Conservation (phyloP, 768 basidiomycete species). For the Xerocomellus amylosporus region DNA sequence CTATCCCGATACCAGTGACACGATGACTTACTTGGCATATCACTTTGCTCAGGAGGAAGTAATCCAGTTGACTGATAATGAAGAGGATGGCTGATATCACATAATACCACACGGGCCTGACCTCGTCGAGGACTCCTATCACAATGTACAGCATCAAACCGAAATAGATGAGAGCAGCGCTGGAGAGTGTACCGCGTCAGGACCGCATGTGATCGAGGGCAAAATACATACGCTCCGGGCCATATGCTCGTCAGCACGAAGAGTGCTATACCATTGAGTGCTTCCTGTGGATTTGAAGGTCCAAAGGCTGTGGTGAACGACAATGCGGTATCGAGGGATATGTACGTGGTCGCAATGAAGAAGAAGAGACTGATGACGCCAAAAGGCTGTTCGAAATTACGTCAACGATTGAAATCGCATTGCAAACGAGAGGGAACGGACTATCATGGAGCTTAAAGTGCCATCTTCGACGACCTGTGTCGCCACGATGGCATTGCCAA, state of each 20-base stretch:
- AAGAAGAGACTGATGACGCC: conserved; percentile 52
- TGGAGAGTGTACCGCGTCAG: conserved; percentile 23
- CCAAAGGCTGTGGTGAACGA: conserved; percentile 61
- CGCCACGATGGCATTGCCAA: conserved; percentile 73
- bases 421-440: conserved; percentile 34
- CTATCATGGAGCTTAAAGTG: conserved; percentile 64
- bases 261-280: conserved; percentile 65
- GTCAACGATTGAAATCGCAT: background rate
- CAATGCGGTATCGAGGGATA: conserved; percentile 79
- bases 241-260: conserved; percentile 81
- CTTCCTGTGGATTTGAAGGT: conserved; percentile 51
- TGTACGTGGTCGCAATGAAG: conserved; percentile 74
- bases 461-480: conserved; percentile 96
- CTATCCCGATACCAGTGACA: background rate
- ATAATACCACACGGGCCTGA: conserved; percentile 78
- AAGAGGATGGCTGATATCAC: conserved; percentile 72
- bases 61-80: conserved; percentile 75
- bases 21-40: conserved; percentile 60
- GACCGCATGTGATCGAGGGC: background rate
- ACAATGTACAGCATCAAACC: conserved; percentile 80
- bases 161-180: conserved; percentile 68
- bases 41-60: conserved; percentile 74
- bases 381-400: conserved; percentile 50
- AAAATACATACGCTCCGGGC: conserved; percentile 63
- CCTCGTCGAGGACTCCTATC: conserved; percentile 70